Evolutionary conservation across 306 rosid species (phyloP).

Genomic region (Corylus avellana): DNA sequence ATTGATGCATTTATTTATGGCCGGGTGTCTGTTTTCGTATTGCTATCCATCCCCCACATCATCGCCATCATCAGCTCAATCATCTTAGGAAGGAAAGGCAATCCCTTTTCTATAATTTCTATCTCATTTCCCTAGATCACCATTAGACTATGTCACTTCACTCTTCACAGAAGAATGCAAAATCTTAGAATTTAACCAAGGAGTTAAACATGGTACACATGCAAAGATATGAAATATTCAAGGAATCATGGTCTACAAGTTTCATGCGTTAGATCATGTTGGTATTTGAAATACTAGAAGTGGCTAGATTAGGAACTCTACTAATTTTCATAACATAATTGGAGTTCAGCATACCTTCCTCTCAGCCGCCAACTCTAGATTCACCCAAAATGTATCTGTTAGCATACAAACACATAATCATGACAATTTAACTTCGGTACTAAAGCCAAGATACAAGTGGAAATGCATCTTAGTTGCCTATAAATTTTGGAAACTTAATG

Average conservation of each 20-base stretch:
- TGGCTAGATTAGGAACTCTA: not conserved
- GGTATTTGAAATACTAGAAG: not conserved
- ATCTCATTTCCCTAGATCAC: not conserved
- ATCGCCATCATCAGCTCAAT: no score
- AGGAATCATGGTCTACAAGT: not conserved
- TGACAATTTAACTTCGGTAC: not conserved
- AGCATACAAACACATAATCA: constrained; percentile 36
- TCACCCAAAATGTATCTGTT: constrained; percentile 83
- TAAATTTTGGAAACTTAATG: not conserved
- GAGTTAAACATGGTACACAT: not conserved
- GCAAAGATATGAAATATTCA: not conserved
- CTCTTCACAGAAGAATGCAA: not conserved
- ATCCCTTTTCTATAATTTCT: not conserved
- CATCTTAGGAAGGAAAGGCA: not conserved
- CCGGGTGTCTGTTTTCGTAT: not conserved
- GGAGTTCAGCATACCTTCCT: constrained; percentile 57
- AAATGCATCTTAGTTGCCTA: not conserved
- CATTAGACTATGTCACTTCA: not conserved
- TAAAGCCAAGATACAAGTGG: not conserved
- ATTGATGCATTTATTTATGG: no score
- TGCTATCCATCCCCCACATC: no score
- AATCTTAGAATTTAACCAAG: not conserved
- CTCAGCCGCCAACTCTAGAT: constrained; percentile 69
- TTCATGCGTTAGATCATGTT: not conserved
- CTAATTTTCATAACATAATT: not conserved